Percentiles rank a stretch among this genome's conserved stretches.
These are phyloP conservation scores for Trypanosoma melophagium DNA, from an alignment of 208 protist genomes.

Conservation along the genomic window DNA sequence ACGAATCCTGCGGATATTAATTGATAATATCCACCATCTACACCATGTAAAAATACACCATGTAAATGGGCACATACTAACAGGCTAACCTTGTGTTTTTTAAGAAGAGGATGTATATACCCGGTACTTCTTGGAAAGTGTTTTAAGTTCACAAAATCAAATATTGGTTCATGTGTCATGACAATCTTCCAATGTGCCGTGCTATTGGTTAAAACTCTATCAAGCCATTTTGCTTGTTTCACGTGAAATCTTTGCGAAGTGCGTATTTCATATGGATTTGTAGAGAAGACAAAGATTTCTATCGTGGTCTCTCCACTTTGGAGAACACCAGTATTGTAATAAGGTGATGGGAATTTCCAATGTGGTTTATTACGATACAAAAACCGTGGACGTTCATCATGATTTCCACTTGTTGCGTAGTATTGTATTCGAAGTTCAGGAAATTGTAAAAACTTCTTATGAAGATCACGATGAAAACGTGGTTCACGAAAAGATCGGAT, in stretches of 20 bases:
- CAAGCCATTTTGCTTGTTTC: conserved; percentile 1
- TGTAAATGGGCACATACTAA: conserved; percentile 13
- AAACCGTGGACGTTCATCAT: conserved; percentile 13
- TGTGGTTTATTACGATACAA: conserved; percentile 1
- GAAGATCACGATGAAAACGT: conserved; percentile 4
- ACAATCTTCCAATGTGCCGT: conserved; percentile 18
- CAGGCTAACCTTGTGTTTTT: not conserved
- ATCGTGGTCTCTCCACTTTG: conserved; percentile 7
- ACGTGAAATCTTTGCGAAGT: not conserved
- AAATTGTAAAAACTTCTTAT: conserved; percentile 2
- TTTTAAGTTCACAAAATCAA: not conserved
- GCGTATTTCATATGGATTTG: conserved; percentile 4
- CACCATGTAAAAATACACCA: conserved; percentile 10
- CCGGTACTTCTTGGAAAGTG: not conserved
- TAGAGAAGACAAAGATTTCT: conserved; percentile 15
- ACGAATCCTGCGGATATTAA: conserved; percentile 14
- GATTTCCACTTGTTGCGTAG: conserved; percentile 23
- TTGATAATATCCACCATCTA: conserved; percentile 16
- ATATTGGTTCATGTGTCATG: conserved; percentile 18
- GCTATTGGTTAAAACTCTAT: conserved; percentile 1
- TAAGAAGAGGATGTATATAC: conserved; percentile 10
- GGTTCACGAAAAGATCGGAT: not conserved
- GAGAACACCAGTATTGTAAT: conserved; percentile 1
- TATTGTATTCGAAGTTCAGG: conserved; percentile 14
- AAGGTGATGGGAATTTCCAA: conserved; percentile 6